phyloP scores from a whole-genome alignment of 306 rosid genomes.

The Cicer yamashitae region DNA sequence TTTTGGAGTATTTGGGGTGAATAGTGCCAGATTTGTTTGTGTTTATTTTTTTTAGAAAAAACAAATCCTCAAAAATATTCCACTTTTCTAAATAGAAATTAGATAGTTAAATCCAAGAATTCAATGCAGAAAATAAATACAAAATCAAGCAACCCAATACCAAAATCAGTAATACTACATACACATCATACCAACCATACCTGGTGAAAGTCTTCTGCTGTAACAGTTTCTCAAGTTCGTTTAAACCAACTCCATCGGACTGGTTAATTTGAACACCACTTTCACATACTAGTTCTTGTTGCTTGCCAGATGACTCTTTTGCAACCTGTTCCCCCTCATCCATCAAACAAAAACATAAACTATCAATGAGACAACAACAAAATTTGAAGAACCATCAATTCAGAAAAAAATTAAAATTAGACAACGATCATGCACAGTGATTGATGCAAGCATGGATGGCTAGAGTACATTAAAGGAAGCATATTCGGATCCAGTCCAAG shows the following conservation, averaged over 20 bases:
- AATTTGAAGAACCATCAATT: background rate
- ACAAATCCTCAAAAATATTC: background rate
- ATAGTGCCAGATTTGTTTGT: background rate
- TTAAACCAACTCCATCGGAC: slow-evolving; percentile 54
- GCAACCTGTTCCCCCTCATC: slow-evolving; percentile 42
- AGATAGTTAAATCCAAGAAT: background rate
- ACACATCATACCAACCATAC: slow-evolving; percentile 51
- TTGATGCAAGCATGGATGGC: slow-evolving; percentile 10
- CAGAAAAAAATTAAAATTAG: background rate
- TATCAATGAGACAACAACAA: slow-evolving; percentile 16
- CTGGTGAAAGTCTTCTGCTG: slow-evolving; percentile 86
- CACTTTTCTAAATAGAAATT: too few species aligned
- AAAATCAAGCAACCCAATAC: background rate
- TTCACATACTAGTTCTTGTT: slow-evolving; percentile 45
- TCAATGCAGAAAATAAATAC: background rate
- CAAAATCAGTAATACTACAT: slow-evolving; percentile 38
- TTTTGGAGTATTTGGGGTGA: too few species aligned
- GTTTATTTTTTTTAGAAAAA: background rate
- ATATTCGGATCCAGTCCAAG: slow-evolving; percentile 6
- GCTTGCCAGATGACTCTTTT: slow-evolving; percentile 57
- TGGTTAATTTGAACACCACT: slow-evolving; percentile 48
- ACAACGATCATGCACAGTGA: slow-evolving; percentile 28
- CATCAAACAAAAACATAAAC: slow-evolving; percentile 30
- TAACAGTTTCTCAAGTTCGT: slow-evolving; percentile 77
- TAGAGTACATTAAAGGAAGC: background rate